Conservation (phyloP, 2,329 filamentous ascomycete genomes). For the Epichloe baconii region DNA sequence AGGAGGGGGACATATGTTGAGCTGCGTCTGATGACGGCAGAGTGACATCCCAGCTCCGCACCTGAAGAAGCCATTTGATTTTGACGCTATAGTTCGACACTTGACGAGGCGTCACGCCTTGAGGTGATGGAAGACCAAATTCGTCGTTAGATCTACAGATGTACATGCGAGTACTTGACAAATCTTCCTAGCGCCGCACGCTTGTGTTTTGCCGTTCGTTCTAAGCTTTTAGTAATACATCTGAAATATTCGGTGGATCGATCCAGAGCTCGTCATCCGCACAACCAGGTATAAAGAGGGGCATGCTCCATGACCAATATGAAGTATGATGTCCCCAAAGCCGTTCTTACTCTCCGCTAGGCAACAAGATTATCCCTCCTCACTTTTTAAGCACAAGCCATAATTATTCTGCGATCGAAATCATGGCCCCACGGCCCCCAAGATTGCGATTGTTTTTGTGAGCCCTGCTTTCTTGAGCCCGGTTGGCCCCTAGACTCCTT, state of each 20-base stretch:
- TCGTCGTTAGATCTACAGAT: neutral
- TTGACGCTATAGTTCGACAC: neutral
- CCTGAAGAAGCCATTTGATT: too few relatives aligned
- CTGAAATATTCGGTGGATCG: neutral
- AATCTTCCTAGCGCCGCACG: neutral
- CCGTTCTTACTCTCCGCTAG: too few relatives aligned
- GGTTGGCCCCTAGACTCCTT: too few relatives aligned
- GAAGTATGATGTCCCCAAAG: too few relatives aligned
- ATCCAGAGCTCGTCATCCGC: neutral
- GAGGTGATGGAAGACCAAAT: neutral
- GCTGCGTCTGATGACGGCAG: too few relatives aligned
- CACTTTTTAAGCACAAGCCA: too few relatives aligned
- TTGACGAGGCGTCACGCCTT: neutral
- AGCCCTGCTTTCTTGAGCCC: conserved; percentile 22
- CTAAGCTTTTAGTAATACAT: conserved; percentile 1
- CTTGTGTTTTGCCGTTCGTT: neutral
- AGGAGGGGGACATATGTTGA: too few relatives aligned
- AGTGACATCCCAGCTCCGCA: too few relatives aligned
- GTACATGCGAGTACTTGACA: neutral
- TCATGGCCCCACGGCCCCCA: conserved; percentile 90
- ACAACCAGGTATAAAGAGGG: neutral
- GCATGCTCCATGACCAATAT: too few relatives aligned
- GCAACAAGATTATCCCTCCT: too few relatives aligned
- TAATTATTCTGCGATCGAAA: conserved; percentile 14
- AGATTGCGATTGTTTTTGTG: conserved; percentile 84